Evolutionary conservation across 345 rosid species (phyloP), one percentile per base, ranked within the genome.

Genomic region (Abelmoschus esculentus): DNA sequence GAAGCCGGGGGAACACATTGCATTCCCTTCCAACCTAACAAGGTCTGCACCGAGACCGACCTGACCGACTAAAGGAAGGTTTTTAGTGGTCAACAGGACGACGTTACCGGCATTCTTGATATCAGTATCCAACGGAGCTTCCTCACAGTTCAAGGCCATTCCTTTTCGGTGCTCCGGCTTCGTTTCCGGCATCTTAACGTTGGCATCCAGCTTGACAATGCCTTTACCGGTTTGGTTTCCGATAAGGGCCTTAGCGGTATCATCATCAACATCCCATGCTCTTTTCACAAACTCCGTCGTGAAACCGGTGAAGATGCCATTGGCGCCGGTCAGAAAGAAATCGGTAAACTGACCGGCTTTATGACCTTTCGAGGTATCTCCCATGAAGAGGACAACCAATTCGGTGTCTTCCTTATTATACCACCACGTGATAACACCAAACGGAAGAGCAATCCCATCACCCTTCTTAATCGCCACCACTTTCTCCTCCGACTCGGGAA

Each of bases 391-490:
- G 40, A 93, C 82, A 13, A 90, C 86, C 10, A 93, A 77, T 52
- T 84, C 90, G 13, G 90, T 85, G 81, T 89, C 97, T n/a, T 84
- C 92, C 10, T 84, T 85, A 82, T 85, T 93, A 68, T 86, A 87
- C 90, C 92, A 93, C 98, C 98, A 93, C 42, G 97, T 85, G 3
- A 88, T 90, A 4, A 86, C 92, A 38, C 97, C 98, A n/a, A 93
- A 93, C 1, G 97, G 96, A 61, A 91, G 78, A 52, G 97, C 98
- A 69, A 91, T 86, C 4, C 96, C 85, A 52, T 93, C 98, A 0
- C 98, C 97, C 78, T 83, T 83, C 82, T 82, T 89, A 55, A 93
- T 86, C 7, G 85, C 84, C 18, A 93, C 71, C 60, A 89, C 88
- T 75, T 86, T 93, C 81, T 93, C 98, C 46, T 88, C 91, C 31